Evolutionary conservation across 495 filamentous ascomycete species (phyloP), one percentile per base, ranked within the genome.

Genomic region (Daldinia decipiens): DNA sequence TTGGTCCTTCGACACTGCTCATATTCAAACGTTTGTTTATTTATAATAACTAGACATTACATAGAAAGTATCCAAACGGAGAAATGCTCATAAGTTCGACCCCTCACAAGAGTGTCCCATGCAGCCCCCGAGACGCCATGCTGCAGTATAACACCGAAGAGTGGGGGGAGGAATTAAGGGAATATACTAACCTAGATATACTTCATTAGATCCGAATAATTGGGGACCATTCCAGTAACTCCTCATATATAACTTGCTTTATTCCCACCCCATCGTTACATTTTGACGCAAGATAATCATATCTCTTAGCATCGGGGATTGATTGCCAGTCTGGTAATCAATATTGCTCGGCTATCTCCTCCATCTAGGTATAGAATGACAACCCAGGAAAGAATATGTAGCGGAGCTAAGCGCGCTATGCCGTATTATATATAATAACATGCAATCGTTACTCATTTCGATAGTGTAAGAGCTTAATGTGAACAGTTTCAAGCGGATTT

Each of bases 141-240:
- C 57, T 56, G 19, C 54, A 34, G 4, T 31, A 38, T 59, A 53
- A 50, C 39, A 13, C n/a, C 24, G 43, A 31, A 59, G 54, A 27
- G 69, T 55, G 69, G 59, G 63, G 69, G 50, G 40, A 63, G 24
- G 17, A 47, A 21, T 19, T 47, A 24, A 21, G 21, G 19, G 43
- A 4, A 47, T 47, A 47, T 8, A 47, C 43, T 47, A n/a, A n/a
- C n/a, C n/a, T n/a, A n/a, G n/a, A n/a, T 47, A 47, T 24, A 47
- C 17, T 13, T 9, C 29, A 21, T 53, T 15, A 34, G 45, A 61
- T 58, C 58, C 29, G 51, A 62, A 26, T 51, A 58, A 59, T 71
- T 71, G 57, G 58, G 36, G 68, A 57, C 12, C 47, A 67, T 26
- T 12, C 63, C 52, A 63, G 54, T 39, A 39, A 55, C 31, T 51